Evolutionary conservation across 2,329 filamentous ascomycete genomes (phyloP).

Genomic region (Rhexocercosporidium sp.): DNA sequence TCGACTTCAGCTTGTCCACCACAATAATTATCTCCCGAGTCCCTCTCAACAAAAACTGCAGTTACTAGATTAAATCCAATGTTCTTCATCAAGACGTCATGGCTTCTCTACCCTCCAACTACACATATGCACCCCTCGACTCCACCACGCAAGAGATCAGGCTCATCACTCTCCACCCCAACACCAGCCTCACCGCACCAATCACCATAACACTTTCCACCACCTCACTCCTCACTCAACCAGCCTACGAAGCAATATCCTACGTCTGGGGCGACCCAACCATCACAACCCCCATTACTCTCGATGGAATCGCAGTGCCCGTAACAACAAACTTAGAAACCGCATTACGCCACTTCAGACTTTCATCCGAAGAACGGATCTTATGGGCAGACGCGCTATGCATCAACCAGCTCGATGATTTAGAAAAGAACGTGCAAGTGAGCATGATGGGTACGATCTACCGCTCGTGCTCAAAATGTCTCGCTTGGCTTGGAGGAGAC

Average conservation of each 20-base stretch:
- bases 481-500: neutral
- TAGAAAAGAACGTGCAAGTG: neutral
- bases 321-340: slow-evolving; percentile 2
- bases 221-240: neutral
- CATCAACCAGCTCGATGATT: neutral
- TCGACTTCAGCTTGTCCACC: neutral
- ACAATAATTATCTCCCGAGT: neutral
- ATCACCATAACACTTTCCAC: neutral
- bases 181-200: neutral
- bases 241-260: neutral
- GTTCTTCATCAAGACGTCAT: neutral
- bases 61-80: neutral
- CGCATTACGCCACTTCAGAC: neutral
- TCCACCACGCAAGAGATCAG: neutral
- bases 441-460: neutral
- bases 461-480: neutral
- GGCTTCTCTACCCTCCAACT: neutral
- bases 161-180: neutral
- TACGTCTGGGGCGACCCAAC: slow-evolving; percentile 1
- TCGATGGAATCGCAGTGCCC: neutral
- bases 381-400: slow-evolving; percentile 4
- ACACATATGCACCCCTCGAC: neutral
- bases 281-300: neutral
- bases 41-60: neutral
- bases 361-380: neutral